Evolutionary conservation across 441 rosid species (phyloP).

Genomic region (Gossypium gossypioides): DNA sequence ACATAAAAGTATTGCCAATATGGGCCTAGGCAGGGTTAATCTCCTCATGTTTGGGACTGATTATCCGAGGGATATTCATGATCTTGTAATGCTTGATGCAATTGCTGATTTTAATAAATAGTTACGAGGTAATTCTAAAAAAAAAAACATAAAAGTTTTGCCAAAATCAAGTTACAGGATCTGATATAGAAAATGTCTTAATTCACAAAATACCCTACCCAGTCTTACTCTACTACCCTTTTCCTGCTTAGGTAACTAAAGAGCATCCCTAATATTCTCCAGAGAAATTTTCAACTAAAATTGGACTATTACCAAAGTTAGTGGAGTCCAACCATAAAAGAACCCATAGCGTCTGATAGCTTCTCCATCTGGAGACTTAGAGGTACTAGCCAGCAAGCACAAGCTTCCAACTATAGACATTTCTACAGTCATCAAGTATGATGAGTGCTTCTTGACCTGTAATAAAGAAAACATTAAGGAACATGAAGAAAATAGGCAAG

Average conservation of each 20-base stretch:
- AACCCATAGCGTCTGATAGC: conserved; percentile 67
- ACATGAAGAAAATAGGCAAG: conserved; percentile 1
- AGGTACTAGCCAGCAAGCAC: conserved; percentile 68
- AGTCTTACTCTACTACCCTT: not conserved
- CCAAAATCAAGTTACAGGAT: not conserved
- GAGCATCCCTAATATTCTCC: not conserved
- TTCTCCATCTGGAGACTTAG: conserved; percentile 92
- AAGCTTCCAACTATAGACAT: conserved; percentile 93
- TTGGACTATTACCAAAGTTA: conserved; percentile 53
- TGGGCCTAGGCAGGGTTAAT: too few relatives aligned
- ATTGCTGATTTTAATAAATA: too few relatives aligned
- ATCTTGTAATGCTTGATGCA: too few relatives aligned
- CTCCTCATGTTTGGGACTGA: too few relatives aligned
- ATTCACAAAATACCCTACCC: not conserved
- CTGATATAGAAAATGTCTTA: not conserved
- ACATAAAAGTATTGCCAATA: not conserved
- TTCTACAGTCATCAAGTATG: conserved; percentile 93
- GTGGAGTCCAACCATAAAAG: conserved; percentile 91
- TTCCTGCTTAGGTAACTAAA: not conserved
- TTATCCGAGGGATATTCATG: too few relatives aligned
- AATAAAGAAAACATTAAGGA: conserved; percentile 9
- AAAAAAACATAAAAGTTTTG: not conserved
- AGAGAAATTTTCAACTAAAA: not conserved
- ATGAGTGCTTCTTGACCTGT: conserved; percentile 87
- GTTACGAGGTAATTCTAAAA: too few relatives aligned